phyloP scores from a whole-genome alignment of 2,329 filamentous ascomycete genomes.

The Fusarium drepaniforme region DNA sequence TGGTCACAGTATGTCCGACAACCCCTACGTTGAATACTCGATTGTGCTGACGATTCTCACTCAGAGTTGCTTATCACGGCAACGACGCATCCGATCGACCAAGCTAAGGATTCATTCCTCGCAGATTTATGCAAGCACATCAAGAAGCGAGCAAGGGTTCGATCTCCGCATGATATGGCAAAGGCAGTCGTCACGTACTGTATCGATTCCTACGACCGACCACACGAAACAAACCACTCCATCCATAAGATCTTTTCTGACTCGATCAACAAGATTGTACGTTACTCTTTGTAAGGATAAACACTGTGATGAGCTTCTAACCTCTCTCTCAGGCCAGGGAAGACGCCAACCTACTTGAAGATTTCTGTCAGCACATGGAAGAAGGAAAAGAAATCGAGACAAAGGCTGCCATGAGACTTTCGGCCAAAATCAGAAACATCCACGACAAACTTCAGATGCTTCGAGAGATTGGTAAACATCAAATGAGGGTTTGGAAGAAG shows the following conservation, averaged over 20 bases:
- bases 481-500: neutral
- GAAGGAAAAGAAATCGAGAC: neutral
- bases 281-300: accelerated
- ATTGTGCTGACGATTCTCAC: neutral
- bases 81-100: neutral
- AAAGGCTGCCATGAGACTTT: neutral
- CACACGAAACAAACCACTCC: neutral
- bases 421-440: neutral
- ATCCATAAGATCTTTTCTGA: neutral
- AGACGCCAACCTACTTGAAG: neutral
- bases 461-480: neutral
- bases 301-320: neutral
- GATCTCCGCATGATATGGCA: neutral
- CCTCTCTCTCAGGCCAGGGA: neutral
- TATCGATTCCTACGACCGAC: neutral
- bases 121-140: neutral
- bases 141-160: neutral
- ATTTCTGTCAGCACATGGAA: neutral
- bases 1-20: neutral
- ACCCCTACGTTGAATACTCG: neutral
- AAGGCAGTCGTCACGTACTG: neutral
- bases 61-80: neutral
- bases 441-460: neutral
- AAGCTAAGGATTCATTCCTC: neutral
- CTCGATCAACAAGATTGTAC: neutral